Evolutionary conservation across 1,139 yeast genomes (phyloP).

Genomic region (Magnusiomyces magnusii): DNA sequence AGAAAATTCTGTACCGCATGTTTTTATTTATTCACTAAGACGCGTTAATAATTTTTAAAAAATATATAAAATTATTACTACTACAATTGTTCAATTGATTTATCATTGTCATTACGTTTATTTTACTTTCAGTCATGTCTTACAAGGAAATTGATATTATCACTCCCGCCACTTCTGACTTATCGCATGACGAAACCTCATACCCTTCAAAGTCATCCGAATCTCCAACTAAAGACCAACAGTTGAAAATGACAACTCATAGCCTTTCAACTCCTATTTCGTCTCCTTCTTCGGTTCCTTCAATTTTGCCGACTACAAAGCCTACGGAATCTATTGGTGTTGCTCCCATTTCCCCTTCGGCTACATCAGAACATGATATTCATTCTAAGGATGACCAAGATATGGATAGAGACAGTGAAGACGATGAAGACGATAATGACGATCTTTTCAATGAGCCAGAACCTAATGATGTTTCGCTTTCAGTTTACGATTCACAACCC

Average conservation of each 20-base stretch:
- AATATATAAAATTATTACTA: background rate
- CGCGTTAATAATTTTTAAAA: too few species aligned
- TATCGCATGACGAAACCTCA: background rate
- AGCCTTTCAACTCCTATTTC: slow-evolving; percentile 7
- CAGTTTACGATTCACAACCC: background rate
- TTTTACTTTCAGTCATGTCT: slow-evolving; percentile 2
- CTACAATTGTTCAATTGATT: background rate
- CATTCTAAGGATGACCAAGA: background rate
- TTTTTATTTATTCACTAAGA: background rate
- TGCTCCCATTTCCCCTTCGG: background rate
- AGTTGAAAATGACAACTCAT: background rate
- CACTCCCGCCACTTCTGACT: slow-evolving; percentile 3
- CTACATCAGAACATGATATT: background rate
- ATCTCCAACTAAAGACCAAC: background rate
- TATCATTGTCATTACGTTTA: background rate
- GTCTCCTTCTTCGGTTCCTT: slow-evolving; percentile 1
- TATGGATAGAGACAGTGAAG: background rate
- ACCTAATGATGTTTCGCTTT: background rate
- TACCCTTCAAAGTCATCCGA: background rate
- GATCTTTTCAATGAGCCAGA: slow-evolving; percentile 5
- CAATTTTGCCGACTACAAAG: background rate
- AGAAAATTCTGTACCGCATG: background rate
- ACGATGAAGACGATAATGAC: slow-evolving; percentile 5
- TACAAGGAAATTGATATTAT: background rate
- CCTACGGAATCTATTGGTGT: background rate